Evolutionary conservation across 192 early-diverging fungal species (phyloP), one percentile per base, ranked within the genome.

Genomic region (Phlyctochytrium planicorne): DNA sequence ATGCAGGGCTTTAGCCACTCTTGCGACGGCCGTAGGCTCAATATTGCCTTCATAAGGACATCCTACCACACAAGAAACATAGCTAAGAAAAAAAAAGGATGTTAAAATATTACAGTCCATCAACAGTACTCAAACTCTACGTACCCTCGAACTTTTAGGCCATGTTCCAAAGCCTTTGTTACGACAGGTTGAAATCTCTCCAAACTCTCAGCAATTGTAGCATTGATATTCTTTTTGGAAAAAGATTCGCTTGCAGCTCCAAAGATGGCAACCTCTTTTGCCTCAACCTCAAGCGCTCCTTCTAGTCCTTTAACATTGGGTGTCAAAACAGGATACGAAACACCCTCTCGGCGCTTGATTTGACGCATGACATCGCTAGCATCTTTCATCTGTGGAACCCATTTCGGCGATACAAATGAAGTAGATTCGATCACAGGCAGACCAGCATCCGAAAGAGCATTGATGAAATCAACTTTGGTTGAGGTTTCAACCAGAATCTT

Each of bases 301-400:
- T 94, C 87, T 6, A 96, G 80, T 0, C 69, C 69, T 70, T 92
- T 88, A 59, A 88, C 53, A 67, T 98, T 98, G 23, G 96, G 96
- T 16, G 89, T 88, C 55, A 98, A 83, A 23, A 95, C 95, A 20
- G 94, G 91, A 65, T 96, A 97, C 20, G 78, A 81, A 24, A 95
- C 89, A n/a, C 82, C 81, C 1, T 84, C 74, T 16, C 76, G 65
- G 29, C 84, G 78, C 2, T 60, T 63, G 47, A 98, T 94, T 2
- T 75, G 75, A 4, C 79, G 80, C 62, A 95, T 83, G 1, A 98
- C 91, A 53, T 89, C 69, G 12, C 75, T 66, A 14, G 88, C 89
- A 71, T 98, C 96, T 55, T 84, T 90, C 93, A 98, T 94, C 80
- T 95, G 84, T 34, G 96, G 96, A 1, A 98, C 94, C 92, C 92